Evolutionary conservation across 352 stramenopile genomes (phyloP).

Genomic region (Pythium grandisporangium): DNA sequence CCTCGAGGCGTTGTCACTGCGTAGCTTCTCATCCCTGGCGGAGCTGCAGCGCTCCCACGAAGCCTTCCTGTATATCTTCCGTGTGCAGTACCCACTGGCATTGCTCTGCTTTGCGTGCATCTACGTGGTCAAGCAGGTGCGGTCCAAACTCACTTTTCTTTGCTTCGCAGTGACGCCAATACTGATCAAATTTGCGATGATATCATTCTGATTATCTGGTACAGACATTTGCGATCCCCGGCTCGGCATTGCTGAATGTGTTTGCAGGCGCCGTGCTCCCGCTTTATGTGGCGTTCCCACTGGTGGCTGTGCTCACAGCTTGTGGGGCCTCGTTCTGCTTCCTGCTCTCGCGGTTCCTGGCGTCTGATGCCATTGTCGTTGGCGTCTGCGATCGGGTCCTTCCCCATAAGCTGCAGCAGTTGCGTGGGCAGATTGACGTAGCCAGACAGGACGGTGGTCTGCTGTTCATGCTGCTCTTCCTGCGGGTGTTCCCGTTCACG

Average conservation of each 20-base stretch:
- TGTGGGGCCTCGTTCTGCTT: constrained; percentile 68
- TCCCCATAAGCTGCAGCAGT: constrained; percentile 38
- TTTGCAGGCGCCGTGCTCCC: constrained; percentile 62
- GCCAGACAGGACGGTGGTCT: constrained; percentile 34
- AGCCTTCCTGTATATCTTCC: constrained; percentile 48
- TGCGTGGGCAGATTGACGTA: constrained; percentile 44
- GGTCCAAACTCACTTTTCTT: too few species aligned
- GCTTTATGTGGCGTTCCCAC: constrained; percentile 50
- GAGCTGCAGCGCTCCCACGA: constrained; percentile 53
- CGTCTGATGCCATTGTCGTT: constrained; percentile 46
- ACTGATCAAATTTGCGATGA: too few species aligned
- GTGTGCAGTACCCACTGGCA: constrained; percentile 50
- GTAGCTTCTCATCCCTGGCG: constrained; percentile 49
- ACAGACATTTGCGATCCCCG: constrained; percentile 78
- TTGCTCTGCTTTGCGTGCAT: constrained; percentile 55
- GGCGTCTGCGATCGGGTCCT: constrained; percentile 48
- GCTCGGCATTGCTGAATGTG: constrained; percentile 66
- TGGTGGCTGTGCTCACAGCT: constrained; percentile 53
- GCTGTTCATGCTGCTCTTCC: constrained; percentile 56
- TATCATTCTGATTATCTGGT: too few species aligned
- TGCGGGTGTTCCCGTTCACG: constrained; percentile 77
- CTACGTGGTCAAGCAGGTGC: constrained; percentile 81
- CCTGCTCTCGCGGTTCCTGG: constrained; percentile 53
- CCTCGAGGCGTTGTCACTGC: constrained; percentile 40
- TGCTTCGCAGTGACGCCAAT: too few species aligned